phyloP scores from a whole-genome alignment of 495 filamentous ascomycete genomes.

The Amphirosellinia nigrospora region DNA sequence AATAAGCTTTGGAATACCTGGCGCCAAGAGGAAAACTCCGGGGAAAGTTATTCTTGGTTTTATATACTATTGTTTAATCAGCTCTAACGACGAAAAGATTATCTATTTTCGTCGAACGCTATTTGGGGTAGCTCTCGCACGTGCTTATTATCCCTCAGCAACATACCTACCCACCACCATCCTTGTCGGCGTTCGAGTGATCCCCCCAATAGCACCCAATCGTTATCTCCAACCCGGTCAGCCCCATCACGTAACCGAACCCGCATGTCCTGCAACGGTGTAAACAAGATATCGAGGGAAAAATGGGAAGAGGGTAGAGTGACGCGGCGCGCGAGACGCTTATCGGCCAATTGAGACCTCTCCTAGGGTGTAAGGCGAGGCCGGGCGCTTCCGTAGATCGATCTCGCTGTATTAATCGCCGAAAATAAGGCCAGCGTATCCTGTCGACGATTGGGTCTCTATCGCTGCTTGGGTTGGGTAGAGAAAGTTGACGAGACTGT shows the following conservation, averaged over 20 bases:
- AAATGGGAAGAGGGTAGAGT: too few species aligned
- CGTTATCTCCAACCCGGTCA: conserved; percentile 7
- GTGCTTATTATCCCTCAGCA: not conserved
- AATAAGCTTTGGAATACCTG: conserved; percentile 21
- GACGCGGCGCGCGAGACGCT: not conserved
- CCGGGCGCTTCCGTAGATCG: not conserved
- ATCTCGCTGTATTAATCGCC: not conserved
- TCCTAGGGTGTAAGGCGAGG: not conserved
- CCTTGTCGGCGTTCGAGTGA: not conserved
- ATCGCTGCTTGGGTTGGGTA: not conserved
- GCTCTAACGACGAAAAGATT: not conserved
- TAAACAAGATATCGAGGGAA: not conserved
- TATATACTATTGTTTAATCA: not conserved
- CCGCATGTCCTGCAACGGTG: not conserved
- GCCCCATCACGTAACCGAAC: not conserved
- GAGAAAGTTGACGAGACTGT: not conserved
- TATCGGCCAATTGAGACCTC: conserved; percentile 4
- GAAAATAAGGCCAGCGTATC: not conserved
- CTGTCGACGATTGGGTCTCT: not conserved
- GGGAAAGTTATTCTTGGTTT: not conserved
- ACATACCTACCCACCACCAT: not conserved
- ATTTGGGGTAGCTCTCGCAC: not conserved
- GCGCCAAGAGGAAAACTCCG: conserved; percentile 17
- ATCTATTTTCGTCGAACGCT: not conserved
- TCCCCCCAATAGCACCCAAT: not conserved